Base-by-base conservation (phyloP, 192 early-diverging fungal genomes). In the Coemansia reversa region DNA sequence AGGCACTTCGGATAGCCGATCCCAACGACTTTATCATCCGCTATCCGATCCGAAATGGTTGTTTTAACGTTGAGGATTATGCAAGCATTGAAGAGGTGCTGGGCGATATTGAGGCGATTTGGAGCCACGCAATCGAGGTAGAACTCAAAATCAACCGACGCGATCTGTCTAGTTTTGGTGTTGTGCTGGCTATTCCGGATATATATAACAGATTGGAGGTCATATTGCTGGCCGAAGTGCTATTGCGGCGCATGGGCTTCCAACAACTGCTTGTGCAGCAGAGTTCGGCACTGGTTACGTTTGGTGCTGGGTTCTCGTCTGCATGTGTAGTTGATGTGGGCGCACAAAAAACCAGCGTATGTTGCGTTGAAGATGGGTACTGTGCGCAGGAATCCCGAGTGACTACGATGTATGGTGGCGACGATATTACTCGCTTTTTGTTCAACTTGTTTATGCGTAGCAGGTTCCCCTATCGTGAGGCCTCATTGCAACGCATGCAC, bases 291-390 rank as follows among this genome's bases (percentile, higher is more conserved):
- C 90, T 88, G 70, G 94, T 92, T 1, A 88, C 88, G 0, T 93
- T 88, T 82, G 94, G 94, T 52, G 92, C 94, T 2, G 94, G 94
- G 7, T 84, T 93, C 20, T 90, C 92, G 0, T 83, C 86, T 0
- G 92, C 92, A 0, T 94, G 93, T 68, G 89, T 96, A 16, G 90
- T 96, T 3, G 93, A 95, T 61, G 90, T 96, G 68, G 94, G 94
- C 7, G 94, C 94, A 6, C 93, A 96, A 63, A 91, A 87, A 25
- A 93, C 93, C 9, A 93, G 84, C 63, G 76, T 94, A 22, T 74
- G 86, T 0, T 94, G 93, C 62, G 86, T 96, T 11, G 94, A 96
- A 52, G 90, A 93, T 32, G 94, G 94, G 11, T 84, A 90, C 35
- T 90, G 87, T 65, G 69, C 88, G 19, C 84, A 83, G 11, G 87